A percentile compares a stretch with the other conserved stretches of the same genome.
Conservation (phyloP, 352 stramenopile genomes). For the Phytophthora chlamydospora region DNA sequence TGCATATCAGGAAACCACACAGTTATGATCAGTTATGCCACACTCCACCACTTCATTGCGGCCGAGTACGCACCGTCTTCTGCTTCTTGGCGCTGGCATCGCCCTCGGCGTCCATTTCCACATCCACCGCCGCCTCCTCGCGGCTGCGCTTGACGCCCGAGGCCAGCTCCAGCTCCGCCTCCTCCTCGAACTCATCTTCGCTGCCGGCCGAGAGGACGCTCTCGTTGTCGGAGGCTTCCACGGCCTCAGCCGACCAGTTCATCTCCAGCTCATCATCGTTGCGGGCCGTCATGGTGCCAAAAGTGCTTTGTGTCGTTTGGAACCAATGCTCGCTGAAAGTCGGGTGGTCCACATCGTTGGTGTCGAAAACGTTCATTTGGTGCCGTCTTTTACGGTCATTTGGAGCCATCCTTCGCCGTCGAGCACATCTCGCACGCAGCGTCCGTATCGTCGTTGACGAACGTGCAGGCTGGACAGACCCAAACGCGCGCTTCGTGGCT, state of each 20-base stretch:
- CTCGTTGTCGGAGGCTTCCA: slow-evolving; percentile 50
- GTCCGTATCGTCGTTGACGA: slow-evolving; percentile 72
- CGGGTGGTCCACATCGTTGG: too few species aligned
- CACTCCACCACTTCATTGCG: too few species aligned
- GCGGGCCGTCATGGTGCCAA: slow-evolving; percentile 10
- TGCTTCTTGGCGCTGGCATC: slow-evolving; percentile 54
- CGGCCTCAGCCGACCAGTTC: slow-evolving; percentile 59
- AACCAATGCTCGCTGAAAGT: too few species aligned
- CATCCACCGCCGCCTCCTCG: slow-evolving; percentile 28
- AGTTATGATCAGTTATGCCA: slow-evolving; percentile 1
- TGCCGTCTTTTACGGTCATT: background rate
- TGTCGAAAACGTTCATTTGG: too few species aligned
- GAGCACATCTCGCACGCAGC: slow-evolving; percentile 75
- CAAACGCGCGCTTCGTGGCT: slow-evolving; percentile 53
- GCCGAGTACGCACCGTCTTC: slow-evolving; percentile 36
- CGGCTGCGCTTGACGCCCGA: slow-evolving; percentile 50
- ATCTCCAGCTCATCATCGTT: slow-evolving; percentile 75
- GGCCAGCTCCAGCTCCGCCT: slow-evolving; percentile 63
- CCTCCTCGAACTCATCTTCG: slow-evolving; percentile 86
- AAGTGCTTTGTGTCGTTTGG: too few species aligned
- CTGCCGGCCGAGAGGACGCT: slow-evolving; percentile 66
- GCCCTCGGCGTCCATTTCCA: slow-evolving; percentile 12
- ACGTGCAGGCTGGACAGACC: slow-evolving; percentile 78
- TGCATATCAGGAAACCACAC: background rate
- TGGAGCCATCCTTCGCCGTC: slow-evolving; percentile 31